These are phyloP conservation scores for Globisporangium sylvaticum DNA, from an alignment of 352 stramenopile genomes.

Conservation along the genomic window DNA sequence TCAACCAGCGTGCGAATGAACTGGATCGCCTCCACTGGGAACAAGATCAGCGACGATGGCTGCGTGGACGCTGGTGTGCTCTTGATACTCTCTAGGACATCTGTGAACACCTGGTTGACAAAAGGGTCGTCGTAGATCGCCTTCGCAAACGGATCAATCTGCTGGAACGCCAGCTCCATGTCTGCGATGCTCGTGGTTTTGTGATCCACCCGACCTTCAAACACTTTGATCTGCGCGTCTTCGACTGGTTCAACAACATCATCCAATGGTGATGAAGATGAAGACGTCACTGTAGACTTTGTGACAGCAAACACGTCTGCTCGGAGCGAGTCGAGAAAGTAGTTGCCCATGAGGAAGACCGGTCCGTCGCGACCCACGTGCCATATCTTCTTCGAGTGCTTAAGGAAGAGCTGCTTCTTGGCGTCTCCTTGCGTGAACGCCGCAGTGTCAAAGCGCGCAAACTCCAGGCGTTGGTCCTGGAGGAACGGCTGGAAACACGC, in stretches of 20 bases:
- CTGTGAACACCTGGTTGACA: constrained; percentile 38
- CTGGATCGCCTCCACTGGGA: constrained; percentile 59
- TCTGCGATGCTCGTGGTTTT: constrained; percentile 42
- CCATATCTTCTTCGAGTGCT: constrained; percentile 28
- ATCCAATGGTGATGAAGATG: not conserved
- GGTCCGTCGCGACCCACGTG: constrained; percentile 42
- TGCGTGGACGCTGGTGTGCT: not conserved
- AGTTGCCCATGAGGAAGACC: constrained; percentile 78
- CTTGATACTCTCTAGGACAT: constrained; percentile 27
- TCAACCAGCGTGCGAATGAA: constrained; percentile 41
- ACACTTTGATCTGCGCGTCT: constrained; percentile 17
- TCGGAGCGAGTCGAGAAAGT: constrained; percentile 77
- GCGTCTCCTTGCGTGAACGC: constrained; percentile 28
- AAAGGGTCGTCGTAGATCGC: constrained; percentile 34
- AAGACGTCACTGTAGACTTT: not conserved
- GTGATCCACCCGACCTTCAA: constrained; percentile 40
- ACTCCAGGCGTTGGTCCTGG: constrained; percentile 41
- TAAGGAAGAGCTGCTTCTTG: constrained; percentile 30
- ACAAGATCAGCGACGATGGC: constrained; percentile 52
- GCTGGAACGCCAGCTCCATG: constrained; percentile 41
- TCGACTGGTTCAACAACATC: not conserved
- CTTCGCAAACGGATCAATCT: constrained; percentile 18
- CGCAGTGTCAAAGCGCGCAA: constrained; percentile 65
- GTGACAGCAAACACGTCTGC: constrained; percentile 61
- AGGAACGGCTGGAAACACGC: constrained; percentile 54